Conservation (phyloP, 2,329 filamentous ascomycete species). For the Chaetomium sp. region DNA sequence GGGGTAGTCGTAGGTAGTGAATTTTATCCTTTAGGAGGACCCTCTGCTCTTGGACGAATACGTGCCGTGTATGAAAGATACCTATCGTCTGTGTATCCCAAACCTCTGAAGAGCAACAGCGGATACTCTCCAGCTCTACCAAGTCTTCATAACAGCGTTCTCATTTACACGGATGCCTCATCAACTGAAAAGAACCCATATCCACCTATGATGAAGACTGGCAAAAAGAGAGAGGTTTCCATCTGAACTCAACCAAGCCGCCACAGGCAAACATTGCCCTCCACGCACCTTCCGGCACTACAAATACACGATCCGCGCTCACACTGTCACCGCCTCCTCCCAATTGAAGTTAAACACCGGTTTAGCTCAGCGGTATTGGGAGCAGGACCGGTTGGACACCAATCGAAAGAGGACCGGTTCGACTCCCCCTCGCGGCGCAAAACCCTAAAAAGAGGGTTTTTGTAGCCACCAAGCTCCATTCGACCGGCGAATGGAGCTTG, state of each 20-base stretch:
- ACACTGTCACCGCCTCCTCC: neutral
- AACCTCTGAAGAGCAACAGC: neutral
- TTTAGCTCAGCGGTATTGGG: neutral
- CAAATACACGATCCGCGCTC: neutral
- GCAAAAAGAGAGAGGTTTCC: neutral
- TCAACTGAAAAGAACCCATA: neutral
- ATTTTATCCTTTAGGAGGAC: constrained; percentile 1
- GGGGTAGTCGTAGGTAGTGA: constrained; percentile 2
- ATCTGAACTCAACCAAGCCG: neutral
- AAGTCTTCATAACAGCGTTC: neutral
- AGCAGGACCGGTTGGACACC: neutral
- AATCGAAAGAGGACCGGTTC: neutral
- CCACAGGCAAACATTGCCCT: neutral
- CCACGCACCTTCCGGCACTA: neutral
- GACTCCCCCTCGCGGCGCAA: neutral
- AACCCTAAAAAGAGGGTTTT: neutral
- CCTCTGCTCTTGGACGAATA: neutral
- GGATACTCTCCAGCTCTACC: neutral
- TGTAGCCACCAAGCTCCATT: neutral
- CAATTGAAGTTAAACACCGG: neutral
- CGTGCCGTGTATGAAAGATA: neutral
- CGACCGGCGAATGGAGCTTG: neutral
- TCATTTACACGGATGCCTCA: too few relatives aligned
- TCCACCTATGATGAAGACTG: neutral
- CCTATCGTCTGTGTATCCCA: neutral